Base-by-base conservation (phyloP, 306 rosid species). In the Trifolium subterraneum region DNA sequence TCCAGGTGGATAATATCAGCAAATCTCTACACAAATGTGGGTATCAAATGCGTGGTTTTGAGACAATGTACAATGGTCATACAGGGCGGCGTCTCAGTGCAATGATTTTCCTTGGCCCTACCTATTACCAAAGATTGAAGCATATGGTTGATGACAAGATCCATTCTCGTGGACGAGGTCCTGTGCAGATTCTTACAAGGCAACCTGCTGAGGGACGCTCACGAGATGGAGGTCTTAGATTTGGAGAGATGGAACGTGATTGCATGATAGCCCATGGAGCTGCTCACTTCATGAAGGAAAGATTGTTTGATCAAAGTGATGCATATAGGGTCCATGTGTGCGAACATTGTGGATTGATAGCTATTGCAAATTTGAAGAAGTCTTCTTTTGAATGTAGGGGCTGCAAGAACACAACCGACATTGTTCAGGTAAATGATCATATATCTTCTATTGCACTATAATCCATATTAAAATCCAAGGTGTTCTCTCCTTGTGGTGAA, bases 261-360 rank as follows among this genome's bases (percentile, higher is more conserved):
- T 94, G 98, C 75, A 94, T 94, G 98, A 91, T 94, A 72, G 96
- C 97, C 68, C 98, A 94, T 20, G 97, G 97, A 61, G 97, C 98
- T 50, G 98, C 97, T 52, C 94, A 94, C 80, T 90, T 94, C 78
- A 87, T 94, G 2, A 94, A 92, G 63, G 98, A 94, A 85, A 90
- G 98, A 80, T 64, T 94, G 84, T 91, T 94, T 68, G 98, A 91
- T 75, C 97, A 94, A 79, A 94, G 97, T 63, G 97, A 91, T 85
- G 98, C 97, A 9, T 94, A 91, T 47, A 84, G 98, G 79, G 93
- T 91, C 71, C 98, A 94, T 64, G 96, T 94, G 73, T 94, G 98
- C 39, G 97, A 94, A 77, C 88, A 84, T 1, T 94, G 98, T 76
- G 98, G 98, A 31, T 87, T 91, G 84, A 88, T 91, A 76, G 98